phyloP scores from a whole-genome alignment of 345 rosid species.

The Clausena lansium region DNA sequence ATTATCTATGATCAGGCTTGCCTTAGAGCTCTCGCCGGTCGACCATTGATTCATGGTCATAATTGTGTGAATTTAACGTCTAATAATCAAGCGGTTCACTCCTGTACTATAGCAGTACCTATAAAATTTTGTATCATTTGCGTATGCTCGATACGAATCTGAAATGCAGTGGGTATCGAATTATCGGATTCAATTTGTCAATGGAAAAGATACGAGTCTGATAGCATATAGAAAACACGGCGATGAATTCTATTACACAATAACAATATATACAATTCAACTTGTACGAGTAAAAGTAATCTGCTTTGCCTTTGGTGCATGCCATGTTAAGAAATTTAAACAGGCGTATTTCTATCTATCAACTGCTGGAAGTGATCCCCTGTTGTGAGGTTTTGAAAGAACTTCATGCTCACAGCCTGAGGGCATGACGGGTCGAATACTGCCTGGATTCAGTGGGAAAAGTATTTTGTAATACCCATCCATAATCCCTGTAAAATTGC shows the following conservation, averaged over 20 bases:
- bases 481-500: conserved; percentile 64
- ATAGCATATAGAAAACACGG: background rate
- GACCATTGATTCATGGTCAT: background rate
- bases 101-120: too few relatives aligned
- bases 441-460: conserved; percentile 83
- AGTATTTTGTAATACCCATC: conserved; percentile 80
- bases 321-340: conserved; percentile 2
- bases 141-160: too few relatives aligned
- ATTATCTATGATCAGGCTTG: background rate
- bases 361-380: conserved; percentile 38
- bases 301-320: too few relatives aligned
- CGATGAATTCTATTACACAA: background rate
- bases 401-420: conserved; percentile 43
- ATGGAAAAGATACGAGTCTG: background rate
- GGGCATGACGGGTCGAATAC: conserved; percentile 63
- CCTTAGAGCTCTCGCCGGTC: background rate
- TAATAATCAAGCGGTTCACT: too few relatives aligned
- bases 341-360: conserved; percentile 21
- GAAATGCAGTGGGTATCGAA: too few relatives aligned
- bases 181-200: background rate
- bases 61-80: too few relatives aligned
- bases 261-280: background rate
- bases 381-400: conserved; percentile 56
- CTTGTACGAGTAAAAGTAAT: background rate
- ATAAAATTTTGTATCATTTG: too few relatives aligned